These are phyloP conservation scores for Xylaria sp. DNA, from an alignment of 2,329 filamentous ascomycete species.

Conservation along the genomic window DNA sequence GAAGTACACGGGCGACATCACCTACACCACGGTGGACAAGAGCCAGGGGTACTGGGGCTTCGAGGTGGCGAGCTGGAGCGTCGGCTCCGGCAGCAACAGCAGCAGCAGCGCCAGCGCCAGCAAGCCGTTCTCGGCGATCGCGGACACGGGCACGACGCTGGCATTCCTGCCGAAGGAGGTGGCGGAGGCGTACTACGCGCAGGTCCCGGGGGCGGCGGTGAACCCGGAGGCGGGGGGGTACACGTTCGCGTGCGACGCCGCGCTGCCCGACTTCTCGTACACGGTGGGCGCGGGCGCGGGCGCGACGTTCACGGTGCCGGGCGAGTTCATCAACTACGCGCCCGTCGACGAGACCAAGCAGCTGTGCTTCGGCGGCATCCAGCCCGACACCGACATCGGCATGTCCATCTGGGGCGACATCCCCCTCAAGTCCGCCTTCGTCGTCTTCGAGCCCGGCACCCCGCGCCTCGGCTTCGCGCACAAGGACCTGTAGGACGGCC, in stretches of 20 bases:
- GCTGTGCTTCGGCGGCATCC: constrained; percentile 68
- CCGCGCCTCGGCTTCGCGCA: constrained; percentile 49
- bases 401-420: constrained; percentile 67
- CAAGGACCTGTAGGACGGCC: constrained; percentile 31
- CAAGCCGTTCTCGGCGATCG: constrained; percentile 47
- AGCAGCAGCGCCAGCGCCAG: constrained; percentile 22
- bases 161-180: constrained; percentile 53
- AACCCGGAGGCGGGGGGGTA: constrained; percentile 48
- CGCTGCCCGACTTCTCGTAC: constrained; percentile 53
- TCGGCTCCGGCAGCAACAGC: constrained; percentile 27
- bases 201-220: constrained; percentile 48
- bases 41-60: constrained; percentile 42
- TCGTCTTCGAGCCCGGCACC: constrained; percentile 56
- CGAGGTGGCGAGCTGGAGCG: constrained; percentile 29
- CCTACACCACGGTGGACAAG: constrained; percentile 37
- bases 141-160: constrained; percentile 63
- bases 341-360: constrained; percentile 44
- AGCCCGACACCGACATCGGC: constrained; percentile 42
- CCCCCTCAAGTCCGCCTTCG: constrained; percentile 68
- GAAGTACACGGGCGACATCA: constrained; percentile 38
- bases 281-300: constrained; percentile 52
- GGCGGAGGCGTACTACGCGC: constrained; percentile 53
- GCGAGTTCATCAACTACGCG: constrained; percentile 53
- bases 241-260: constrained; percentile 53
- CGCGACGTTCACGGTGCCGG: constrained; percentile 52